Base-by-base conservation (phyloP, 2,329 filamentous ascomycete genomes). In the Aspergillus sp. region DNA sequence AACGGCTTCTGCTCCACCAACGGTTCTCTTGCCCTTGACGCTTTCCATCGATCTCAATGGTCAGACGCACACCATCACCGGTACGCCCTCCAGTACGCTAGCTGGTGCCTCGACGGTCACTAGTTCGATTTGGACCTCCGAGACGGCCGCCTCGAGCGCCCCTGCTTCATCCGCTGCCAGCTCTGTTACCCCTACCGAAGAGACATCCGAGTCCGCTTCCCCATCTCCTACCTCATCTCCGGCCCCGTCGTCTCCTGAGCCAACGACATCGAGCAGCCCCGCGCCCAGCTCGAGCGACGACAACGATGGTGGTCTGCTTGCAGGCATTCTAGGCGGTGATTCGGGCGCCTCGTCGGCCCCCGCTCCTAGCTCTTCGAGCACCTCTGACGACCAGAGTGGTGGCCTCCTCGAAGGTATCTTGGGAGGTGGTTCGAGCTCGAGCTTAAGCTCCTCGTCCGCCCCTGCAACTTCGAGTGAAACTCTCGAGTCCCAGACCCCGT, bases 21-120 rank as follows among this genome's bases (percentile, higher is more conserved):
- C 57, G 12, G 48, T 59, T 15, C 41, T 58, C 35, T 48, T 57
- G 23, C 52, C 58, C 6, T 46, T 60, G 17, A 56, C 52, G 23
- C 32, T 59, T n/a, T 54, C 58, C 6, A 50, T 61, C 17, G 53
- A 60, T n/a, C 45, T 45, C 12, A 47, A 57, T 27, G 57, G 56
- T n/a, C 47, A 56, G 15, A 59, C 61, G 13, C 53, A 59, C 43
- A 59, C 59, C 4, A 53, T 61, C 23, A 52, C 56, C 4, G 50
- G 50, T 12, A 50, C 49, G 20, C 13, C 38, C 15, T 35, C 13
- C 23, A 43, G 13, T 35, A 42, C 47, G n/a, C 44, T 50, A 15
- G 49, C 44, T 7, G 35, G 19, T 19, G 50, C 52, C 25, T 37
- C 49, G 10, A 57, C 53, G 2, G 45, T 49, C n/a, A 50, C 50